Base-by-base conservation (phyloP, 2,329 filamentous ascomycete species). In the Penicillium sp. region DNA sequence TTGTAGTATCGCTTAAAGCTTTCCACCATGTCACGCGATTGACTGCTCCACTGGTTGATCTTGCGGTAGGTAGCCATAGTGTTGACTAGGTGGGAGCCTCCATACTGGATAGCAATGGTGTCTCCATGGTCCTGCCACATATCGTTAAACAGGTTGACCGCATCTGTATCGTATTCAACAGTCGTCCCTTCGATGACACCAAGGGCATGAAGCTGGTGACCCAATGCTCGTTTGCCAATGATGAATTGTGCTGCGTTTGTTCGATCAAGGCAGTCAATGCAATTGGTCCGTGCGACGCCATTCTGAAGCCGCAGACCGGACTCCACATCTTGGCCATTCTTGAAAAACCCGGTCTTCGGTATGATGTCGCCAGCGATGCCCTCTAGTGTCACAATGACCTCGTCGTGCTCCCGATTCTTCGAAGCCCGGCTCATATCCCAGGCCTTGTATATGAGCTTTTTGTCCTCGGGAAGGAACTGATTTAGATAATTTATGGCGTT, bases 31-130 rank as follows among this genome's bases (percentile, higher is more conserved):
- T 99, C 94, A 61, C 94, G 84, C 2, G 93, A 96, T 70, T 96
- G 91, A 64, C 90, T 96, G 23, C 91, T 95, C 94, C 94, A 99
- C 70, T 97, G 93, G 62, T 97, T 97, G 70, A 96, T 95, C 74
- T 97, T 97, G 52, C 94, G 88, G 71, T 99, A 99, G 4, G 94
- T 99, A 60, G 95, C 92, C 92, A 99, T 97, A 0, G 94, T 99
- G 70, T 99, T 99, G 64, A 99, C 94, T 0, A 99, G 82, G 71
- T 99, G 94, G 2, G 92, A 97, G 9, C 94, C 94, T 51, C 94
- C 94, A 64, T 99, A 99, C 70, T 99, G 94, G 49, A 97, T 88
- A 1, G 94, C 94, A 65, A 99, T 97, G 4, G 92, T 96, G 71
- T 99, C 94, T 52, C 94, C 94, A 67, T 99, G 94, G 62, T 95